Evolutionary conservation across 2,329 filamentous ascomycete genomes (phyloP).

Genomic region (Fusarium falciforme): DNA sequence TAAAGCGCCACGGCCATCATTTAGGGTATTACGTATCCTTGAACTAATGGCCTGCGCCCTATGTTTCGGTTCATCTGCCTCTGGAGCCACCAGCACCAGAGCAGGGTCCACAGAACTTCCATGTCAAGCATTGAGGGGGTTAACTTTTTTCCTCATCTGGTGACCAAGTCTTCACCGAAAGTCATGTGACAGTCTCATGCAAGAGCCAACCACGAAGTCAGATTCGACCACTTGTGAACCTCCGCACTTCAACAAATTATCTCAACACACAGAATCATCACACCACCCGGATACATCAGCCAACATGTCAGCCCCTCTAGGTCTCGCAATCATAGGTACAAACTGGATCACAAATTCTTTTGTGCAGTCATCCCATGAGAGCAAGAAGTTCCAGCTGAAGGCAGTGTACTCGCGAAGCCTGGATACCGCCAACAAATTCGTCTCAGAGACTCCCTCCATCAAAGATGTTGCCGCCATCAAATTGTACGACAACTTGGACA

Average conservation of each 20-base stretch:
- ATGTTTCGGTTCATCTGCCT: not conserved
- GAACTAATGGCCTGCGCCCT: not conserved
- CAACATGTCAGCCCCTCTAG: slow-evolving; percentile 26
- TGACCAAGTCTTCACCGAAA: not conserved
- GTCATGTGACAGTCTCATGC: not conserved
- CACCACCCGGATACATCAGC: not conserved
- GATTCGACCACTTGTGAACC: not conserved
- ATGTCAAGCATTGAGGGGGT: not conserved
- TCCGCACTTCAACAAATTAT: not conserved
- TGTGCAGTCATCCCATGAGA: slow-evolving; percentile 34
- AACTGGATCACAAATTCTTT: slow-evolving; percentile 39
- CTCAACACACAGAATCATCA: not conserved
- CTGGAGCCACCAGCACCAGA: not conserved
- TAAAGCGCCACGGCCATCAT: too few species aligned
- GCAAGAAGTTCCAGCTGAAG: slow-evolving; percentile 19
- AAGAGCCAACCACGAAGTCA: not conserved
- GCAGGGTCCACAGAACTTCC: not conserved
- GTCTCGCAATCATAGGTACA: slow-evolving; percentile 33
- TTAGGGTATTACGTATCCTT: not conserved
- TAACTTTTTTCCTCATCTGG: not conserved
- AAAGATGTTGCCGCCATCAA: slow-evolving; percentile 1
- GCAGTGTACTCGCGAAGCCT: slow-evolving; percentile 32
- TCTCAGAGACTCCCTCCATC: slow-evolving; percentile 27
- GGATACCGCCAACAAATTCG: slow-evolving; percentile 25
- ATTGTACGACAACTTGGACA: slow-evolving; percentile 23